Conservation (phyloP, 345 rosid genomes). For the Acer saccharum region DNA sequence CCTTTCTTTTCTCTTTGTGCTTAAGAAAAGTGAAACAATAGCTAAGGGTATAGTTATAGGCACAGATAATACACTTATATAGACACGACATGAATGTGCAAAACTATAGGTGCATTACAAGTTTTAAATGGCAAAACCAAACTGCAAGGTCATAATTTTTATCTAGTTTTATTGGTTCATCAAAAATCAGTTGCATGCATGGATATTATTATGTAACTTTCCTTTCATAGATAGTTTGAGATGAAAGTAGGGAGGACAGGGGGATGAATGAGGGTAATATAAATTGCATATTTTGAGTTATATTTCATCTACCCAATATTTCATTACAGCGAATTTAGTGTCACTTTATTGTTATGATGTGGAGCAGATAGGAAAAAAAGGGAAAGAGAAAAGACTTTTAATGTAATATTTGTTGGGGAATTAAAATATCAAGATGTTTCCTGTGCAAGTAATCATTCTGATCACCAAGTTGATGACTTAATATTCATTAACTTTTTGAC, state of each 20-base stretch:
- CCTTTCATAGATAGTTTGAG: not conserved
- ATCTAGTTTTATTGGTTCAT: not conserved
- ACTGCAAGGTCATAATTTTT: not conserved
- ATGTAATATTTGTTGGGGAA: not conserved
- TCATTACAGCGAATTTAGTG: not conserved
- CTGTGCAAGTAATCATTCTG: not conserved
- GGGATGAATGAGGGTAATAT: not conserved
- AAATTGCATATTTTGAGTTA: not conserved
- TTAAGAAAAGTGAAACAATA: not conserved
- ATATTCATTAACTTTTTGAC: not conserved
- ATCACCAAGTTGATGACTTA: constrained; percentile 5
- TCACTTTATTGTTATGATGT: not conserved
- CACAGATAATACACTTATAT: not conserved
- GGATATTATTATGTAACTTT: not conserved
- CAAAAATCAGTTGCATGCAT: no score
- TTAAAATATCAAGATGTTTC: not conserved
- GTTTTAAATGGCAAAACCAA: not conserved
- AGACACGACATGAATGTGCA: not conserved
- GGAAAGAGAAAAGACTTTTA: not conserved
- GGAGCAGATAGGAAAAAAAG: not conserved
- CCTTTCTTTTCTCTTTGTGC: not conserved
- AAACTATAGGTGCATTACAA: not conserved
- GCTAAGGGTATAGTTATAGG: not conserved
- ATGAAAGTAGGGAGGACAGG: constrained; percentile 1
- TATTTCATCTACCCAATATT: not conserved